These are phyloP conservation scores for Penicillium sclerotigenum DNA, from an alignment of 2,329 filamentous ascomycete species.

Conservation along the genomic window DNA sequence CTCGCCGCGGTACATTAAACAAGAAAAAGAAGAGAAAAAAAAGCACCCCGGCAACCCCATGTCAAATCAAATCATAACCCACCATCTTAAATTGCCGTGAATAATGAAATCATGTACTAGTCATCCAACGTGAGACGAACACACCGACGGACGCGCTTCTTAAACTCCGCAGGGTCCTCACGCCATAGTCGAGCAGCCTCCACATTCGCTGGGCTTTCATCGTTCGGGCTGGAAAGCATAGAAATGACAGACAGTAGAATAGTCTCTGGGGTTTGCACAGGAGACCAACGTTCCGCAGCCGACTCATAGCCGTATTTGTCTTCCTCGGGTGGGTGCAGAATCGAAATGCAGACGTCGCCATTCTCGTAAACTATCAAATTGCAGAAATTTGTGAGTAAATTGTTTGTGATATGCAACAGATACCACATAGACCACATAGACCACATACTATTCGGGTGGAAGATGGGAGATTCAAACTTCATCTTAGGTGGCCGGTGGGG, in stretches of 20 bases:
- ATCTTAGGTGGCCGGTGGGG: constrained; percentile 85
- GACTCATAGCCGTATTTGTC: constrained; percentile 92
- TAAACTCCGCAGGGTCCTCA: constrained; percentile 75
- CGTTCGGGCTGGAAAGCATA: constrained; percentile 87
- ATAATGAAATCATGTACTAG: constrained; percentile 36
- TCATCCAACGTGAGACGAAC: constrained; percentile 76
- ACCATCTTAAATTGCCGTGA: constrained; percentile 2
- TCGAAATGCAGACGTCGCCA: constrained; percentile 92
- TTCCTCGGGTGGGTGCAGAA: constrained; percentile 91
- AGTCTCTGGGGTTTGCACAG: constrained; percentile 91
- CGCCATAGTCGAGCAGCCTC: constrained; percentile 88
- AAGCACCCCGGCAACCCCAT: constrained; percentile 12
- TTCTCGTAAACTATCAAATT: constrained; percentile 64
- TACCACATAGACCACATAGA: constrained; percentile 46
- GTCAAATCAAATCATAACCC: constrained; percentile 11
- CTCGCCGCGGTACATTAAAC: background rate
- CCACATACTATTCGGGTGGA: constrained; percentile 78
- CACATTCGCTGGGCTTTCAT: constrained; percentile 91
- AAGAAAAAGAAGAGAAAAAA: background rate
- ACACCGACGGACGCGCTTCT: constrained; percentile 71
- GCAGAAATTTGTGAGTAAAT: background rate
- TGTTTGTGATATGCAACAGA: background rate
- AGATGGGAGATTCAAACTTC: constrained; percentile 80
- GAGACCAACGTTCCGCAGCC: constrained; percentile 86
- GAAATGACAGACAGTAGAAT: constrained; percentile 90